Base-by-base conservation (phyloP, 1,284 basidiomycete genomes). In the Mycena citricolor region DNA sequence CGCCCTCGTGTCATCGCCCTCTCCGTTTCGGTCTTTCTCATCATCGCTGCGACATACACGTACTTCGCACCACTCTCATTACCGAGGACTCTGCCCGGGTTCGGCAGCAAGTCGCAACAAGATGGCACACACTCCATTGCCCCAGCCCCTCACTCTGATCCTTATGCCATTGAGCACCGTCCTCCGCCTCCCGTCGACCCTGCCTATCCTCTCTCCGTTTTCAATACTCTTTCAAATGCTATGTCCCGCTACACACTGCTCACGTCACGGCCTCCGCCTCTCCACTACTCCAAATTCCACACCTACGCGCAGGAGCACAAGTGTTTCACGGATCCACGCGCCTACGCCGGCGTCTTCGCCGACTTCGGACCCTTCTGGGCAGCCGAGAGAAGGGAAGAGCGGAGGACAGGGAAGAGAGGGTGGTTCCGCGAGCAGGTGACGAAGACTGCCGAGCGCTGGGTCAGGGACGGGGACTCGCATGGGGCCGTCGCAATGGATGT, bases 341-440 rank as follows among this genome's bases (percentile, higher is more conserved):
- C 13, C 36, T 51, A 51, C 25, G 23, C 5, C 8, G 36, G 35
- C 31, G 31, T 46, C 5, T 13, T 19, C n/a, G 32, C 25, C 2
- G 49, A 51, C 19, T 51, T 51, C 37, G 44, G 40, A 24, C 44
- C 44, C 25, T 51, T 51, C 19, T 47, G 44, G 44, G 8, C 7
- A 1, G 31, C 31, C 8, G 44, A 47, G 29, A 39, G 11, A n/a
- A n/a, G n/a, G n/a, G n/a, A n/a, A n/a, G n/a, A n/a, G 10, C n/a
- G n/a, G n/a, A n/a, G n/a, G 19, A 20, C 32, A 7, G 16, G 4
- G 31, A 4, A 17, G 35, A 32, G 21, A 38, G 48, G 44, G 17
- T 47, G 44, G 44, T 51, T 51, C n/a, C n/a, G 41, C 8, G 23
- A 39, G 44, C 12, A 41, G 17, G 44, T 51, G 23, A 16, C 10